Percentiles rank a stretch among this genome's conserved stretches.
phyloP scores from a whole-genome alignment of 2,329 filamentous ascomycete species.

The Thelonectria discophora region DNA sequence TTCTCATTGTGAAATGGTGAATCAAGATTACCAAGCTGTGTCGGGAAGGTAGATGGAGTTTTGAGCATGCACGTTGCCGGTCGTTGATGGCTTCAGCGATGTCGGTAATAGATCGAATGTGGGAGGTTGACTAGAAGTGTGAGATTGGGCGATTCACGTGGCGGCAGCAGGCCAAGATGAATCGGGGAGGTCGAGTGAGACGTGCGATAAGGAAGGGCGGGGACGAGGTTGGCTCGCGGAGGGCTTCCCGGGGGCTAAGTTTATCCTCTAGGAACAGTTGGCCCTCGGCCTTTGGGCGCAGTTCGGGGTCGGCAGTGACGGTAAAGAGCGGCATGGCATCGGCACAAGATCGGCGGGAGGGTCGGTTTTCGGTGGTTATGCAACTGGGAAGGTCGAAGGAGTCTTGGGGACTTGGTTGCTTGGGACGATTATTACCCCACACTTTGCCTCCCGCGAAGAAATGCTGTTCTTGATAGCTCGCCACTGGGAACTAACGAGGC shows the following conservation, averaged over 20 bases:
- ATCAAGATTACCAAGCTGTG: not conserved
- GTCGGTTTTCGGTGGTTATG: no score
- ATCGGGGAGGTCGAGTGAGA: conserved; percentile 25
- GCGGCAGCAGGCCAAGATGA: conserved; percentile 8
- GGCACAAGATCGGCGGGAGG: conserved; percentile 26
- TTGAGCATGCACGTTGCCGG: not conserved
- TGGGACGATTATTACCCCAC: conserved; percentile 25
- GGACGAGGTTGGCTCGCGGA: not conserved
- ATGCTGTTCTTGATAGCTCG: not conserved
- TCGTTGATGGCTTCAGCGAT: not conserved
- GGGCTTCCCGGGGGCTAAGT: conserved; percentile 12
- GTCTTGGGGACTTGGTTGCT: no score
- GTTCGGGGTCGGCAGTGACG: conserved; percentile 36
- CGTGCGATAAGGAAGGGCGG: conserved; percentile 9
- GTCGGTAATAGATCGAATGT: not conserved
- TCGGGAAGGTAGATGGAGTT: conserved; percentile 18
- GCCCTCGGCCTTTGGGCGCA: conserved; percentile 13
- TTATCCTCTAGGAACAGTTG: conserved; percentile 11
- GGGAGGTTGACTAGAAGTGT: not conserved
- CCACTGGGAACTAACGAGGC: not conserved
- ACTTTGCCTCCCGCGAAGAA: conserved; percentile 18
- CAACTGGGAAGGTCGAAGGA: conserved; percentile 19
- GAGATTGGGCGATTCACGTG: conserved; percentile 3
- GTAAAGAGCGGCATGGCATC: conserved; percentile 40
- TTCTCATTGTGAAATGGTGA: not conserved